Conservation (phyloP, 345 rosid genomes). For the Erysimum cheiranthoides region DNA sequence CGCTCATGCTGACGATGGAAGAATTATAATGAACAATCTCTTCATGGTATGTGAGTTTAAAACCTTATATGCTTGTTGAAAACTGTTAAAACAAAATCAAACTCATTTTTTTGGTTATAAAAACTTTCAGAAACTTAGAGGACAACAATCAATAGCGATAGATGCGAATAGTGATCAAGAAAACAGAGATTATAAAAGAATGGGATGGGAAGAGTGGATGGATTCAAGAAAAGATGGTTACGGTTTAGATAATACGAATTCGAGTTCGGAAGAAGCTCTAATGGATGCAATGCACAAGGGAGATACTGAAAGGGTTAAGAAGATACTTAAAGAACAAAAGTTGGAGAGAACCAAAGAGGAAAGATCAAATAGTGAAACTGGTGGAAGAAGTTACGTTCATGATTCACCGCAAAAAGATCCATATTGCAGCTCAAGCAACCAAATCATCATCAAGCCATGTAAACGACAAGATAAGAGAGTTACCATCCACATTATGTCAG, state of each 20-base stretch:
- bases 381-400: constrained; percentile 41
- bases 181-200: constrained; percentile 37
- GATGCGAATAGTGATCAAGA: constrained; percentile 45
- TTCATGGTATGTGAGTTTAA: constrained; percentile 56
- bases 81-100: neutral
- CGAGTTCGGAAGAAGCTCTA: constrained; percentile 48
- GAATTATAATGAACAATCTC: constrained; percentile 71
- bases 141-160: constrained; percentile 50
- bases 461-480: constrained; percentile 65
- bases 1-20: constrained; percentile 64
- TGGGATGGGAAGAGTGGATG: constrained; percentile 45
- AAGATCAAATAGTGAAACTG: constrained; percentile 18
- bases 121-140: constrained; percentile 62
- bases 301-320: constrained; percentile 62
- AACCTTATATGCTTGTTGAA: neutral
- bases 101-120: constrained; percentile 39
- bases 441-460: constrained; percentile 25
- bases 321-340: constrained; percentile 63
- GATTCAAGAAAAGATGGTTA: constrained; percentile 41
- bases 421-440: constrained; percentile 45
- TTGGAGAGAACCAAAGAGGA: constrained; percentile 54
- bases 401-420: constrained; percentile 16
- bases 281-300: constrained; percentile 59
- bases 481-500: constrained; percentile 68
- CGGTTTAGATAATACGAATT: constrained; percentile 35